Evolutionary conservation across 441 rosid genomes (phyloP).

Genomic region (Euphorbia celastroides): DNA sequence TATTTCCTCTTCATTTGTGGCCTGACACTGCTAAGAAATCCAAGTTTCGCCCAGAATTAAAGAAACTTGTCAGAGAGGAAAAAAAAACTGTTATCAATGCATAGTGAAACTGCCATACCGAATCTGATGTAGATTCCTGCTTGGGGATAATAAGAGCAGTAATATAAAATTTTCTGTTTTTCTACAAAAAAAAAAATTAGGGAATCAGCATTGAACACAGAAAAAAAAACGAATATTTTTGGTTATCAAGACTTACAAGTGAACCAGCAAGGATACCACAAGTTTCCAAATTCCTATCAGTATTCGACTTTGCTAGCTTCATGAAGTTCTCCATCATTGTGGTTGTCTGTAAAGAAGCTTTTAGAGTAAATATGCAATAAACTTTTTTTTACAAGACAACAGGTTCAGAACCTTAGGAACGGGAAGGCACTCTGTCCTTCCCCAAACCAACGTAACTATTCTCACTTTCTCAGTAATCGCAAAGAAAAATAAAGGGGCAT

Average conservation of each 20-base stretch:
- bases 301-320: slow-evolving; percentile 90
- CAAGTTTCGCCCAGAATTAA: slow-evolving; percentile 1
- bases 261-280: slow-evolving; percentile 97
- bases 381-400: not conserved
- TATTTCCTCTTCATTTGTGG: slow-evolving; percentile 97
- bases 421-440: not conserved
- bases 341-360: slow-evolving; percentile 56
- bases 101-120: slow-evolving; percentile 43
- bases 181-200: slow-evolving; percentile 40
- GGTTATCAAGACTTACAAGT: slow-evolving; percentile 55
- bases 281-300: slow-evolving; percentile 82
- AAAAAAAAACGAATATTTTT: slow-evolving; percentile 10
- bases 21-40: slow-evolving; percentile 58
- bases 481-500: not conserved
- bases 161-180: slow-evolving; percentile 77
- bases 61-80: slow-evolving; percentile 12
- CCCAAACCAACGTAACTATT: not conserved
- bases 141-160: slow-evolving; percentile 95
- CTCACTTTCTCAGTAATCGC: not conserved
- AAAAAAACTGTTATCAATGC: slow-evolving; percentile 13
- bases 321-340: slow-evolving; percentile 88
- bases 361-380: slow-evolving; percentile 4
- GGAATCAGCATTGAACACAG: slow-evolving; percentile 17
- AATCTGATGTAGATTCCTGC: slow-evolving; percentile 90
- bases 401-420: not conserved